Percentiles rank a stretch among this genome's conserved stretches.
These are phyloP conservation scores for Boletus reticulatus DNA, from an alignment of 768 basidiomycete species.

Conservation along the genomic window DNA sequence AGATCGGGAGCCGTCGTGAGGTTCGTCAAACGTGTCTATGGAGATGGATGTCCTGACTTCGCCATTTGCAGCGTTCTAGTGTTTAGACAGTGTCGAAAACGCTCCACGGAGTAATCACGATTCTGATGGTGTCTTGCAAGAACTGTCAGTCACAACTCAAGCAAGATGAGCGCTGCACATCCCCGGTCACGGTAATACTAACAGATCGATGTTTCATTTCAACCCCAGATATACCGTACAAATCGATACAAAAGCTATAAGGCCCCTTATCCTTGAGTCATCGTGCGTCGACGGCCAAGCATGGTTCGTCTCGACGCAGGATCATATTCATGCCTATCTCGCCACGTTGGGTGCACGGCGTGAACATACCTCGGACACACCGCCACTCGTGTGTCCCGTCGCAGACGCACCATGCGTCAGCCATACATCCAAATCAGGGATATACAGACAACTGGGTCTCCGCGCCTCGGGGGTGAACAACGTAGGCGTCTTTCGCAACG, in stretches of 20 bases:
- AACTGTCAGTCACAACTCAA: no score
- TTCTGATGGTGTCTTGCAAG: no score
- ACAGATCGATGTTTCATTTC: background rate
- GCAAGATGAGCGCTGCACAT: no score
- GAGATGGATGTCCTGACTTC: background rate
- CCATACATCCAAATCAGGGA: constrained; percentile 7
- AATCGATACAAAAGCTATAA: constrained; percentile 8
- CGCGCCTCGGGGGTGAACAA: constrained; percentile 10
- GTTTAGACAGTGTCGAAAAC: background rate
- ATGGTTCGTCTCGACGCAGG: constrained; percentile 14
- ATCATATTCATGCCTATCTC: constrained; percentile 21
- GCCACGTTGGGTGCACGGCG: constrained; percentile 7
- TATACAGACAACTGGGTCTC: constrained; percentile 11
- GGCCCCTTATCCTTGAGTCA: background rate
- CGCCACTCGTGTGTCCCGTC: background rate
- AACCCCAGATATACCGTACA: constrained; percentile 1
- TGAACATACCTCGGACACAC: background rate
- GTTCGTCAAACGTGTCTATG: background rate
- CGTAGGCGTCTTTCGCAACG: constrained; percentile 5
- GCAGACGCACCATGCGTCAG: background rate
- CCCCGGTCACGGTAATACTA: no score
- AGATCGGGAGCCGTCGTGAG: background rate
- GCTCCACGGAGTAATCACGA: no score
- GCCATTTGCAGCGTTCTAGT: background rate
- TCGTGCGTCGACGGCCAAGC: constrained; percentile 6